Conservation (phyloP, 192 early-diverging fungal species). For the Coemansia sp. region DNA sequence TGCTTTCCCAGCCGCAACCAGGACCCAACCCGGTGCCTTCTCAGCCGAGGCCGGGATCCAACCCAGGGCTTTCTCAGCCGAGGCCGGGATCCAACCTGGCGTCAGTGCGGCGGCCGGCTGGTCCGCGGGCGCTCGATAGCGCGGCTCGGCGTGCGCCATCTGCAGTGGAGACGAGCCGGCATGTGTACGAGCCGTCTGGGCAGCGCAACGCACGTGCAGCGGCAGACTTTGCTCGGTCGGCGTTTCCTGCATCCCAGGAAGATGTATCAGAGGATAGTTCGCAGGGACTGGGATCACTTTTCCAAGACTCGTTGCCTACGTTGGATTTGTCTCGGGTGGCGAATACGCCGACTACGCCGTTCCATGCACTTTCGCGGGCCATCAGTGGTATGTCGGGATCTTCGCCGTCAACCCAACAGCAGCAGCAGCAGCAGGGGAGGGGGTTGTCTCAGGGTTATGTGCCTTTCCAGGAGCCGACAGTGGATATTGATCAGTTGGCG, state of each 20-base stretch:
- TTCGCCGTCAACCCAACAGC: too few relatives aligned
- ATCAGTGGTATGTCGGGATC: too few relatives aligned
- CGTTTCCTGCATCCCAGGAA: too few relatives aligned
- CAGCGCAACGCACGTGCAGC: conserved; percentile 13
- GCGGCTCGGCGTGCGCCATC: neutral
- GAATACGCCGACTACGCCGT: neutral
- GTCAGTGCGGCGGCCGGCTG: conserved; percentile 1
- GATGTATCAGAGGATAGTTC: conserved; percentile 17
- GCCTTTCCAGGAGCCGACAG: conserved; percentile 48
- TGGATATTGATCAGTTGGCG: conserved; percentile 29
- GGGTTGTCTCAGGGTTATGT: too few relatives aligned
- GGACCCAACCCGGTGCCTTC: too few relatives aligned
- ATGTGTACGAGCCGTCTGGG: neutral
- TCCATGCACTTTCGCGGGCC: neutral
- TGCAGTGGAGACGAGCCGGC: conserved; percentile 1
- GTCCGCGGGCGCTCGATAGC: neutral
- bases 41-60: too few relatives aligned
- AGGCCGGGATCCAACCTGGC: too few relatives aligned
- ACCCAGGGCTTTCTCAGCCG: too few relatives aligned
- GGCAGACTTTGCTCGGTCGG: conserved; percentile 4
- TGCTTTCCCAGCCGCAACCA: too few relatives aligned
- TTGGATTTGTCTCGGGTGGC: conserved; percentile 10
- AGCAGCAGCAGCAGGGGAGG: too few relatives aligned
- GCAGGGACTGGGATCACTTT: conserved; percentile 34
- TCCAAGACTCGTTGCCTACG: conserved; percentile 22